Conservation (phyloP, 2,329 filamentous ascomycete species). For the Curvularia hawaiiensis region DNA sequence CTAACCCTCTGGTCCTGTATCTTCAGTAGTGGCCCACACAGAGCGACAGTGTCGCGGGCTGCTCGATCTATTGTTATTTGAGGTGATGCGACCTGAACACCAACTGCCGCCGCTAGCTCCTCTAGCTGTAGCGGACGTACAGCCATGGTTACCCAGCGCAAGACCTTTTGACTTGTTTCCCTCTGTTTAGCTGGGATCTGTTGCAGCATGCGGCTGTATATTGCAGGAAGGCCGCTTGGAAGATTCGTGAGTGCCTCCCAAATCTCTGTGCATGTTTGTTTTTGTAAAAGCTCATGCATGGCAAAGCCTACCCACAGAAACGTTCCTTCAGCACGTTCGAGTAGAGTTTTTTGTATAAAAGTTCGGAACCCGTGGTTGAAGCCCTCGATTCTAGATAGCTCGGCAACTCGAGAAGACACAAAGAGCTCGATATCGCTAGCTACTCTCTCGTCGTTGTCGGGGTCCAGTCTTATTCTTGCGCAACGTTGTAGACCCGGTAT, state of each 20-base stretch:
- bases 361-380: conserved; percentile 11
- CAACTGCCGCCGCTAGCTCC: not conserved
- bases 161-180: conserved; percentile 22
- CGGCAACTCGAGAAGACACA: conserved; percentile 26
- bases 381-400: conserved; percentile 20
- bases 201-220: conserved; percentile 38
- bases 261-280: conserved; percentile 15
- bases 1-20: conserved; percentile 30
- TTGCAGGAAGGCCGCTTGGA: conserved; percentile 30
- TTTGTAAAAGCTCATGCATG: conserved; percentile 21
- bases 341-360: conserved; percentile 22
- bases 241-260: conserved; percentile 19
- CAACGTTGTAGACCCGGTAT: conserved; percentile 12
- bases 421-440: conserved; percentile 33
- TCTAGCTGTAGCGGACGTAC: not conserved
- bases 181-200: conserved; percentile 23
- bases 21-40: conserved; percentile 23
- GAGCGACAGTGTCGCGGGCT: not conserved
- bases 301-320: conserved; percentile 43
- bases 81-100: not conserved
- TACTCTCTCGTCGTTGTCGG: conserved; percentile 25
- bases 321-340: conserved; percentile 34
- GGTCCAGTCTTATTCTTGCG: conserved; percentile 29
- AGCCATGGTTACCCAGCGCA: not conserved
- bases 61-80: not conserved